Percentiles rank a stretch among this genome's conserved stretches.
phyloP scores from a whole-genome alignment of 1,284 basidiomycete species.

The Ustilago trichophora region DNA sequence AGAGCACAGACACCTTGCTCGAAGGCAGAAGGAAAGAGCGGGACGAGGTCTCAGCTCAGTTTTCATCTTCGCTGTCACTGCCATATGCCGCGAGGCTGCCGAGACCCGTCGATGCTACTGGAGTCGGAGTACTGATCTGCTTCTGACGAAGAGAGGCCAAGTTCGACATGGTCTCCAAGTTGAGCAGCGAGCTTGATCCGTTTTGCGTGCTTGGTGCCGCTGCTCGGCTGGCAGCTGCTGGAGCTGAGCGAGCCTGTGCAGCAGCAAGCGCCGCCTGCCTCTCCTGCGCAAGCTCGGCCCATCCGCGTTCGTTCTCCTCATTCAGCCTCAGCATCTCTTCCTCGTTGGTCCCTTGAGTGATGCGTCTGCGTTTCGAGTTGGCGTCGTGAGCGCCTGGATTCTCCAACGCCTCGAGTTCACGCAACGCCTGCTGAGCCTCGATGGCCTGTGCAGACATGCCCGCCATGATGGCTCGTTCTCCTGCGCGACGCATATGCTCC shows the following conservation, averaged over 20 bases:
- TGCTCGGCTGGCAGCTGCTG: slow-evolving; percentile 1
- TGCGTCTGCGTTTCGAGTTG: slow-evolving; percentile 46
- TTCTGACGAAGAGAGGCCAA: slow-evolving; percentile 34
- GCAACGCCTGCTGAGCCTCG: slow-evolving; percentile 47
- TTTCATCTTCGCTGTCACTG: slow-evolving; percentile 58
- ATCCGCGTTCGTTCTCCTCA: slow-evolving; percentile 59
- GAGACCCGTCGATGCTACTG: slow-evolving; percentile 27
- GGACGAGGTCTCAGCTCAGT: slow-evolving; percentile 2
- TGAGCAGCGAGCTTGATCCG: slow-evolving; percentile 26
- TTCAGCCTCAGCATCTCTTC: slow-evolving; percentile 57
- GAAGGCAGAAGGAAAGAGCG: too few relatives aligned
- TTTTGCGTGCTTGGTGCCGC: not conserved
- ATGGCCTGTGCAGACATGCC: slow-evolving; percentile 48
- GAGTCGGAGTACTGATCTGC: not conserved
- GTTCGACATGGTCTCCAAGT: slow-evolving; percentile 44
- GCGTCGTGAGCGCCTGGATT: slow-evolving; percentile 20
- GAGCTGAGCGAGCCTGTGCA: slow-evolving; percentile 4
- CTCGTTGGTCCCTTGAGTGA: slow-evolving; percentile 39
- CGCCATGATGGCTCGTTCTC: slow-evolving; percentile 51
- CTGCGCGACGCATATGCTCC: slow-evolving; percentile 45
- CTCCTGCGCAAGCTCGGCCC: slow-evolving; percentile 54
- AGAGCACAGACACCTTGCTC: too few relatives aligned
- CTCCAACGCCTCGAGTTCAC: slow-evolving; percentile 43
- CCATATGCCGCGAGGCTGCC: slow-evolving; percentile 57
- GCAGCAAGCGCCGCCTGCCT: slow-evolving; percentile 22